Evolutionary conservation across 2,329 filamentous ascomycete species (phyloP).

Genomic region (Calonectria henricotiae): DNA sequence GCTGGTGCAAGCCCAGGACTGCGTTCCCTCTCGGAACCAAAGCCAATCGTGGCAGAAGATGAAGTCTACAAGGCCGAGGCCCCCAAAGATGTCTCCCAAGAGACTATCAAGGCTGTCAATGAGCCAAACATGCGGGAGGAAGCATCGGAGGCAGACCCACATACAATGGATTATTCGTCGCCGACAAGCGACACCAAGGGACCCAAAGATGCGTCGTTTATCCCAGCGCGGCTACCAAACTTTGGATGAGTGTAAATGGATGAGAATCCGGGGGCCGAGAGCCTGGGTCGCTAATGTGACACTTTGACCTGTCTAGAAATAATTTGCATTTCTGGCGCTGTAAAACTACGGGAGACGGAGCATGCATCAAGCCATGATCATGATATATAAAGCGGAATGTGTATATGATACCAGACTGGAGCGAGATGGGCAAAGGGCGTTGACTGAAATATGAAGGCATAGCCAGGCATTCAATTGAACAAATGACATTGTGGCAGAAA

Average conservation of each 20-base stretch:
- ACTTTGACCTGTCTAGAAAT: constrained; percentile 6
- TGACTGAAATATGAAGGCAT: constrained; percentile 21
- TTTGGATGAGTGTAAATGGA: constrained; percentile 62
- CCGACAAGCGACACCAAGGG: constrained; percentile 32
- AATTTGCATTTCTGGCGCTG: constrained; percentile 36
- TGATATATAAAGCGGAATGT: constrained; percentile 41
- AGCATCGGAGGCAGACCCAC: constrained; percentile 46
- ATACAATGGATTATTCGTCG: constrained; percentile 46
- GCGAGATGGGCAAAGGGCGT: constrained; percentile 35
- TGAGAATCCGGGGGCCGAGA: background rate
- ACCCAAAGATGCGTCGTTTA: constrained; percentile 60
- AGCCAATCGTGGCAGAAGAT: constrained; percentile 55
- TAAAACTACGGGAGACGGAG: constrained; percentile 44
- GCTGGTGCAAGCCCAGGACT: constrained; percentile 44
- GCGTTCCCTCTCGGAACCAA: constrained; percentile 43
- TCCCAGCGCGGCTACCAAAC: constrained; percentile 73
- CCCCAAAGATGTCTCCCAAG: constrained; percentile 36
- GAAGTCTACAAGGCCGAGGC: constrained; percentile 50
- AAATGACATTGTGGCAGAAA: background rate
- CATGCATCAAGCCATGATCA: constrained; percentile 29
- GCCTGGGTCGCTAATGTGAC: constrained; percentile 8
- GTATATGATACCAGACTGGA: constrained; percentile 52
- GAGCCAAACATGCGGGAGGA: constrained; percentile 19
- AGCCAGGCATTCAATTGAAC: constrained; percentile 7
- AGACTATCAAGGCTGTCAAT: constrained; percentile 37